Evolutionary conservation across 169 alveolate species (phyloP), one percentile per base, ranked within the genome.

Genomic region (Cryptosporidium felis): DNA sequence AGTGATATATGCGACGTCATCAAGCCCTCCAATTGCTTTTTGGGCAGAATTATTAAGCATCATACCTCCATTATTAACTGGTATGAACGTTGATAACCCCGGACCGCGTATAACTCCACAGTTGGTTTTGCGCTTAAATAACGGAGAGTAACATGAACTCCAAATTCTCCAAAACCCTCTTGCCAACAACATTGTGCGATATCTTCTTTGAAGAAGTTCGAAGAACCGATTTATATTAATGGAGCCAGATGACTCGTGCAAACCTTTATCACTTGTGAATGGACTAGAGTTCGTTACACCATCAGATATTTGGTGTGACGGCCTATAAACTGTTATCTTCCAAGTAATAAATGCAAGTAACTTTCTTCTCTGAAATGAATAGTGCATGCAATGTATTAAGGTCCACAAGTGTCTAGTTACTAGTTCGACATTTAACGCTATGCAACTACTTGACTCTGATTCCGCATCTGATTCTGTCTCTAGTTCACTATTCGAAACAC

Each of bases 111-210:
- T 41, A 18, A 74, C 66, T 36, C 85, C 85, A 40, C 85, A 74
- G 41, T 74, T 74, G 12, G 38, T 38, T 34, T 74, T 74, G 10
- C 85, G 66, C 21, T 56, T 74, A 38, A 74, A 74, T n/a, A 74
- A 26, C 32, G 85, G 85, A 3, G 85, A 74, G 18, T 53, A 74
- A 40, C 85, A 74, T n/a, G 85, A 74, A 0, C 85, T 53, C 85
- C 85, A 74, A 51, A 74, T 74, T 49, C 85, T 74, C 85, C 85
- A 74, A 74, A 74, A 74, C 28, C 85, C 85, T 14, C 74, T 74
- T 9, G 85, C 66, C 3, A 74, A 16, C 18, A 74, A 59, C 85
- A 74, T 56, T 36, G 12, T 53, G 14, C 85, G 65, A 16, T 53
- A 74, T 36, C 85, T 49, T 32, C 85, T 49, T 40, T 74, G 85